phyloP scores from a whole-genome alignment of 495 filamentous ascomycete genomes.

The Penicillium dipodomyicola region DNA sequence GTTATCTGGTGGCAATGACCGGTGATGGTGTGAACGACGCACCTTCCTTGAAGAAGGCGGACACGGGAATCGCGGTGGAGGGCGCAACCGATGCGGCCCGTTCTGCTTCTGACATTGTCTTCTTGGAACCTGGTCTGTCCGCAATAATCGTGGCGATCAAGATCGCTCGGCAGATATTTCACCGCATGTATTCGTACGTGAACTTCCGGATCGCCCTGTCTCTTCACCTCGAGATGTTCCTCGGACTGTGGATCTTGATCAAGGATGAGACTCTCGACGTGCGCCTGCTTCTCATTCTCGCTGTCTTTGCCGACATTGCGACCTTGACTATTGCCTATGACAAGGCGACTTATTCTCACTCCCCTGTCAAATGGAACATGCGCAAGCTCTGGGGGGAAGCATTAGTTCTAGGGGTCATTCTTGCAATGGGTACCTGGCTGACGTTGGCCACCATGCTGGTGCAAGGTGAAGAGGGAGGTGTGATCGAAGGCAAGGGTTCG shows the following conservation, averaged over 20 bases:
- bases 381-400: slow-evolving; percentile 93
- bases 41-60: slow-evolving; percentile 92
- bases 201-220: slow-evolving; percentile 94
- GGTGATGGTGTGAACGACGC: slow-evolving; percentile 98
- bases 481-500: slow-evolving; percentile 82
- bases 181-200: slow-evolving; percentile 96
- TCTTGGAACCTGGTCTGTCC: slow-evolving; percentile 85
- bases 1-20: slow-evolving; percentile 95
- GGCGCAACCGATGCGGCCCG: slow-evolving; percentile 90
- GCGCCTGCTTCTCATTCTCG: slow-evolving; percentile 85
- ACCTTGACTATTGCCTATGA: slow-evolving; percentile 93
- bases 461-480: slow-evolving; percentile 65
- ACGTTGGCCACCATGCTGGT: slow-evolving; percentile 74
- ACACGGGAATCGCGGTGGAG: slow-evolving; percentile 84
- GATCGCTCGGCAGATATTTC: slow-evolving; percentile 93
- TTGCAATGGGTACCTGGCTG: slow-evolving; percentile 83
- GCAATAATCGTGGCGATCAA: slow-evolving; percentile 92
- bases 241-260: slow-evolving; percentile 87
- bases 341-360: slow-evolving; percentile 81
- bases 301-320: slow-evolving; percentile 92
- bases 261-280: slow-evolving; percentile 80
- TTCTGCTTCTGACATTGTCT: slow-evolving; percentile 91
- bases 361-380: slow-evolving; percentile 91
- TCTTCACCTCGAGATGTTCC: slow-evolving; percentile 83
- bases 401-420: slow-evolving; percentile 72